Percentiles rank a stretch among this genome's conserved stretches.
These are phyloP conservation scores for Botrytis fragariae DNA, from an alignment of 2,329 filamentous ascomycete species.

Conservation along the genomic window DNA sequence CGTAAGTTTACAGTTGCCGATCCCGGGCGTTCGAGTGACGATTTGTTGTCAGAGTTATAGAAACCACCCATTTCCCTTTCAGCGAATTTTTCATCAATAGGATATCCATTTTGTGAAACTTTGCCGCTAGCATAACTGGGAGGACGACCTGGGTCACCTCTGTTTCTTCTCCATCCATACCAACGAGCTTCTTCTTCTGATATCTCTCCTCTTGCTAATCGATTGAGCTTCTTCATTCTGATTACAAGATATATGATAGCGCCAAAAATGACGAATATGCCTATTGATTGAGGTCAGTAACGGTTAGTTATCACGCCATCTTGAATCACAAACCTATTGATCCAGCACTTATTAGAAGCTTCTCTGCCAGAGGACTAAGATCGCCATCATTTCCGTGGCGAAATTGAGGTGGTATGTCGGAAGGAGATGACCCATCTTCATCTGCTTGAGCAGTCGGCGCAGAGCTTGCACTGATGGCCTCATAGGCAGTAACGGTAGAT, in stretches of 20 bases:
- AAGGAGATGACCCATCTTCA: conserved; percentile 1
- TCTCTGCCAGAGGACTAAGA: conserved; percentile 31
- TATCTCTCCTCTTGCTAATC: conserved; percentile 30
- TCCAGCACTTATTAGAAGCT: conserved; percentile 34
- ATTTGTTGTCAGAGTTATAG: conserved; percentile 2
- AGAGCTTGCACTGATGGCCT: background rate
- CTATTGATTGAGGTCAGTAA: conserved; percentile 23
- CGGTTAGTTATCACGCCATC: background rate
- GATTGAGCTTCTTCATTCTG: conserved; percentile 30
- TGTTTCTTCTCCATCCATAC: conserved; percentile 33
- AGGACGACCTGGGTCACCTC: conserved; percentile 20
- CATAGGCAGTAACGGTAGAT: background rate
- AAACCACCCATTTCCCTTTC: conserved; percentile 12
- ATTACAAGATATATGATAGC: conserved; percentile 32
- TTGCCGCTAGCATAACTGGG: conserved; percentile 14
- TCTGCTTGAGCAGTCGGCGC: conserved; percentile 11
- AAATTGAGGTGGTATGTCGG: background rate
- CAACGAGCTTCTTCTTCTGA: conserved; percentile 24
- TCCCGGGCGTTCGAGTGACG: conserved; percentile 5
- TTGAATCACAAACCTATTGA: conserved; percentile 31
- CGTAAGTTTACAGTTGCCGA: conserved; percentile 7
- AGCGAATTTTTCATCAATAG: conserved; percentile 12
- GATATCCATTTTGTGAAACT: conserved; percentile 7
- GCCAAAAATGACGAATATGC: conserved; percentile 34
- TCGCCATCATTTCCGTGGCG: background rate